A percentile compares a stretch with the other conserved stretches of the same genome.
phyloP scores from a whole-genome alignment of 2,329 filamentous ascomycete species.

The Emydomyces testavorans region DNA sequence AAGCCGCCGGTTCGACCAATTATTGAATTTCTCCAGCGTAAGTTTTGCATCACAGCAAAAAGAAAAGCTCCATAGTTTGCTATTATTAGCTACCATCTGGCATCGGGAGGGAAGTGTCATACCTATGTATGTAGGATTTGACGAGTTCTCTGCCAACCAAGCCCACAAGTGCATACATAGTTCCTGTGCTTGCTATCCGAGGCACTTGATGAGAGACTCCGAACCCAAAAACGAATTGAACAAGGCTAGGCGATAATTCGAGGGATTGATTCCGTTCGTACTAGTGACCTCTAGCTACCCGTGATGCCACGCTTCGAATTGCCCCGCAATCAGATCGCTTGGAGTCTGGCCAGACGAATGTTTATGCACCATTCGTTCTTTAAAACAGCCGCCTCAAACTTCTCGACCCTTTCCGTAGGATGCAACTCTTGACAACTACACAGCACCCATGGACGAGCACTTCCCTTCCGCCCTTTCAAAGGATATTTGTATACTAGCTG shows the following conservation, averaged over 20 bases:
- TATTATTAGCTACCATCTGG: not conserved
- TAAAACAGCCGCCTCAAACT: not conserved
- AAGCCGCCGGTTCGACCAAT: not conserved
- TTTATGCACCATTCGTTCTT: not conserved
- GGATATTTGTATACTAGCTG: too few species aligned
- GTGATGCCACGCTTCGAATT: constrained; percentile 2
- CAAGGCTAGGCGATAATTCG: constrained; percentile 1
- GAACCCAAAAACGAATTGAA: too few species aligned
- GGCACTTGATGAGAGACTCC: too few species aligned
- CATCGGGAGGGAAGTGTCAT: not conserved
- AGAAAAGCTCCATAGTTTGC: not conserved
- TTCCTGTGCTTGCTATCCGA: too few species aligned
- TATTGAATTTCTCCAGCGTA: too few species aligned
- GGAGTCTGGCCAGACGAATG: not conserved
- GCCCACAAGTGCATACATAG: constrained; percentile 2
- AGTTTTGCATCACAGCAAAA: too few species aligned
- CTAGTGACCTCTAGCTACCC: too few species aligned
- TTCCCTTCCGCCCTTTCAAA: too few species aligned
- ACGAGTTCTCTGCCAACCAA: not conserved
- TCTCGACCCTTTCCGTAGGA: not conserved
- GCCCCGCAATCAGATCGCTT: constrained; percentile 2
- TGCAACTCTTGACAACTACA: too few species aligned
- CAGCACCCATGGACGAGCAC: too few species aligned
- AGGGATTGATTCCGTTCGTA: not conserved
- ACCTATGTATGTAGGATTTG: not conserved